Evolutionary conservation across 306 rosid genomes (phyloP), one percentile per base, ranked within the genome.

Genomic region (Medicago truncatula): DNA sequence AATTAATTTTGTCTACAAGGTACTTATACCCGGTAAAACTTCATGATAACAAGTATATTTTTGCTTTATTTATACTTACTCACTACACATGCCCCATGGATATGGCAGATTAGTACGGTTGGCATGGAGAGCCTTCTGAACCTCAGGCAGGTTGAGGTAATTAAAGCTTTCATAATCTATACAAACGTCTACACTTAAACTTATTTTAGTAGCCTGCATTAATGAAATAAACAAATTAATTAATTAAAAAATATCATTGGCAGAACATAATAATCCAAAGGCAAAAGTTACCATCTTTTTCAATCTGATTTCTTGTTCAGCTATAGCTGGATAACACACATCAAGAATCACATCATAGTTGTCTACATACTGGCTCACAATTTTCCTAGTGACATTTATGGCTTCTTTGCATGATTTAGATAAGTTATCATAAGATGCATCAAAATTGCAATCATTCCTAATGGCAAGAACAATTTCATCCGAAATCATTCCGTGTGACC

Each of bases 401-500:
- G 92, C 95, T 0, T 70, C 36, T 38, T 79, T 78, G 88, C 98
- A 94, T 9, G 90, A 28, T 11, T 79, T 15, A 11, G 87, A 80
- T 15, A 82, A 75, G 39, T 94, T 94, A 72, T 94, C 94, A 58
- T 92, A 77, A 70, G 20, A 41, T 9, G 53, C 47, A 21, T 28
- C 87, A 78, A 91, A 92, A 78, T 90, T 86, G 8, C 98, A 94
- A 1, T 88, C 84, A 2, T 86, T 88, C 82, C n/a, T 72, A 75
- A 94, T 85, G 20, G 91, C 61, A 23, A 88, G 87, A 54, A 90
- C 89, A 70, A 90, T 18, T 87, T 94, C 98, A 81, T 94, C 98
- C 0, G 98, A 94, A 73, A 94, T 85, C 98, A 94, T 86, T 73
- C 98, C 97, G 28, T 93, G 98, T 2, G 98, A 93, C 97, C 98